phyloP scores from a whole-genome alignment of 768 basidiomycete genomes.

The Crassisporium funariophilum region DNA sequence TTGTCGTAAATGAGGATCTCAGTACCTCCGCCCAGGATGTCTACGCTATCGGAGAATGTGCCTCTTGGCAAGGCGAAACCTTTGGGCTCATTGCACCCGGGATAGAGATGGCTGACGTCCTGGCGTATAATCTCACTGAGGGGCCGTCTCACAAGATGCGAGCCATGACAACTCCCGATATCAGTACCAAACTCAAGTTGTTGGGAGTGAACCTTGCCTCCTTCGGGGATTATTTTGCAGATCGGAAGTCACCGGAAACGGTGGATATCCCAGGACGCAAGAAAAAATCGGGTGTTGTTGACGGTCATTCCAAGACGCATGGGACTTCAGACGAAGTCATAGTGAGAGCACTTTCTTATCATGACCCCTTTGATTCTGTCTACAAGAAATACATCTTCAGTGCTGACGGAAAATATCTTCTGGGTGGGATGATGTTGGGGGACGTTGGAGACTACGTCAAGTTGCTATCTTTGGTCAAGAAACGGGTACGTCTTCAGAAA shows the following conservation, averaged over 20 bases:
- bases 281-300: conserved; percentile 4
- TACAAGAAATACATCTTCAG: conserved; percentile 83
- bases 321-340: neutral
- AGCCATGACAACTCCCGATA: conserved; percentile 59
- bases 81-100: conserved; percentile 80
- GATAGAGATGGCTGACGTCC: conserved; percentile 74
- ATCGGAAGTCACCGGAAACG: conserved; percentile 35
- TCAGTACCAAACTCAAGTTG: conserved; percentile 64
- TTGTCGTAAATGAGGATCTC: conserved; percentile 58
- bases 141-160: conserved; percentile 35
- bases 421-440: conserved; percentile 84
- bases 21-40: conserved; percentile 59
- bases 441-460: conserved; percentile 70
- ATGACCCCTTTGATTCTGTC: conserved; percentile 68
- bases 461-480: conserved; percentile 69
- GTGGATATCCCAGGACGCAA: conserved; percentile 19
- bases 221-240: conserved; percentile 75
- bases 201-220: conserved; percentile 56
- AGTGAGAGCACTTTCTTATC: conserved; percentile 37
- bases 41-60: conserved; percentile 79
- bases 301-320: conserved; percentile 1
- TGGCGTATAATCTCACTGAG: conserved; percentile 72
- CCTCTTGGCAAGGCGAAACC: conserved; percentile 64
- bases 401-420: conserved; percentile 66
- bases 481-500: conserved; percentile 44